phyloP scores from a whole-genome alignment of 2,329 filamentous ascomycete genomes.

The Curvularia eragrostidis region DNA sequence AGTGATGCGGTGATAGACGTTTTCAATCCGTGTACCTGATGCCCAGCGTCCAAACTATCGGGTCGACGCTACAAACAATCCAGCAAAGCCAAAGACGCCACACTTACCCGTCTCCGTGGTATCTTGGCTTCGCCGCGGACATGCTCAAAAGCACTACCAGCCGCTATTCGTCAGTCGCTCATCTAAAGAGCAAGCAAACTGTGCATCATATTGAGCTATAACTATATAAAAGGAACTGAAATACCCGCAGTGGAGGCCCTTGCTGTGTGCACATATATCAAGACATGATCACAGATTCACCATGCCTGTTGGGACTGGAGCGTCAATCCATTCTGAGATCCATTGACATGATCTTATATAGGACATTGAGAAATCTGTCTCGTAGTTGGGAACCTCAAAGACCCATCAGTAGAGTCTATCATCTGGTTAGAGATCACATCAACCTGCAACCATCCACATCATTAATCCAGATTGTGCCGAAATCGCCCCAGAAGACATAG shows the following conservation, averaged over 20 bases:
- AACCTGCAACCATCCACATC: slow-evolving; percentile 22
- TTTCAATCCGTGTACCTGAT: neutral
- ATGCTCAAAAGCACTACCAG: neutral
- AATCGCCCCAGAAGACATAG: slow-evolving; percentile 17
- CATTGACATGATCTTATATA: neutral
- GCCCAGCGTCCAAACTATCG: neutral
- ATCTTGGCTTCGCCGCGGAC: neutral
- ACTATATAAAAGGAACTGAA: neutral
- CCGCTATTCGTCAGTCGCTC: neutral
- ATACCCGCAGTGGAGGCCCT: no score
- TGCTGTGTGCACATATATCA: neutral
- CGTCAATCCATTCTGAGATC: neutral
- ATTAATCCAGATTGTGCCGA: slow-evolving; percentile 22
- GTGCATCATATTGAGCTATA: neutral
- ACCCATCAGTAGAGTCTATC: slow-evolving; percentile 21
- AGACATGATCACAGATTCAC: neutral
- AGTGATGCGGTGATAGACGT: neutral
- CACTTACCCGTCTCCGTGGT: neutral
- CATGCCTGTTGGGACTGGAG: neutral
- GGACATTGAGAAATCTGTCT: slow-evolving; percentile 13
- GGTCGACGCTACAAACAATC: neutral
- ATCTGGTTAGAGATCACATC: slow-evolving; percentile 28
- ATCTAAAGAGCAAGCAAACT: neutral
- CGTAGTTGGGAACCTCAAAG: slow-evolving; percentile 8
- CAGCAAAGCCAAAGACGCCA: neutral